phyloP scores from a whole-genome alignment of 441 rosid species.

The Gossypium trilobum region DNA sequence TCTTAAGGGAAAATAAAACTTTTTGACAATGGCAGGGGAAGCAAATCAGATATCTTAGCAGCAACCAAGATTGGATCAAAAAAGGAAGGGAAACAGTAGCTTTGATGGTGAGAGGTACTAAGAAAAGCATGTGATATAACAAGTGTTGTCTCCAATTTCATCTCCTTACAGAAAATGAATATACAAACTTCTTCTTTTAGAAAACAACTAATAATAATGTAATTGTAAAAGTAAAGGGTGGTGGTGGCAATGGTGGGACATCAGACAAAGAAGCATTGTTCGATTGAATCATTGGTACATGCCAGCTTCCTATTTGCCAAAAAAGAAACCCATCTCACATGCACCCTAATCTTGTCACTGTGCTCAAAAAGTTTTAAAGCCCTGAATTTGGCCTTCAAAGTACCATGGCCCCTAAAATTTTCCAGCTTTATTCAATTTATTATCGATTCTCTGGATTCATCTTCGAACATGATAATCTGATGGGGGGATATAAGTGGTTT shows the following conservation, averaged over 20 bases:
- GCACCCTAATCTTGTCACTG: conserved; percentile 16
- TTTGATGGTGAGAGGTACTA: conserved; percentile 11
- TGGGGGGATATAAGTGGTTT: not conserved
- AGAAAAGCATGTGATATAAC: conserved; percentile 25
- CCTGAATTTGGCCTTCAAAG: conserved; percentile 9
- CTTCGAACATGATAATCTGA: not conserved
- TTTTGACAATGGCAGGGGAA: conserved; percentile 16
- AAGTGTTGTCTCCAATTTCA: conserved; percentile 20
- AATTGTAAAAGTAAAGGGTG: not conserved
- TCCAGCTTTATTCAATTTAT: conserved; percentile 1
- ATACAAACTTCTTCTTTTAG: not conserved
- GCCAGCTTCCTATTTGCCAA: conserved; percentile 22
- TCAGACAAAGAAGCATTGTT: conserved; percentile 25
- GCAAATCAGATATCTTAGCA: not conserved
- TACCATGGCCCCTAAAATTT: conserved; percentile 8
- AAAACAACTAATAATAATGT: not conserved
- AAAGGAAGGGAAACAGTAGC: conserved; percentile 14
- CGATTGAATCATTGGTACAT: conserved; percentile 29
- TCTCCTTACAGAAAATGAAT: conserved; percentile 3
- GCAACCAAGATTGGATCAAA: conserved; percentile 8
- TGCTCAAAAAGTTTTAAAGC: conserved; percentile 12
- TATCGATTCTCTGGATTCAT: not conserved
- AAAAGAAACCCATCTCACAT: conserved; percentile 24
- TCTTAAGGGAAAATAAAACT: not conserved
- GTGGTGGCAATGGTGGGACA: conserved; percentile 20